A percentile compares a stretch with the other conserved stretches of the same genome.
Evolutionary conservation across 495 filamentous ascomycete genomes (phyloP).

Genomic region (Articulospora tetracladia): DNA sequence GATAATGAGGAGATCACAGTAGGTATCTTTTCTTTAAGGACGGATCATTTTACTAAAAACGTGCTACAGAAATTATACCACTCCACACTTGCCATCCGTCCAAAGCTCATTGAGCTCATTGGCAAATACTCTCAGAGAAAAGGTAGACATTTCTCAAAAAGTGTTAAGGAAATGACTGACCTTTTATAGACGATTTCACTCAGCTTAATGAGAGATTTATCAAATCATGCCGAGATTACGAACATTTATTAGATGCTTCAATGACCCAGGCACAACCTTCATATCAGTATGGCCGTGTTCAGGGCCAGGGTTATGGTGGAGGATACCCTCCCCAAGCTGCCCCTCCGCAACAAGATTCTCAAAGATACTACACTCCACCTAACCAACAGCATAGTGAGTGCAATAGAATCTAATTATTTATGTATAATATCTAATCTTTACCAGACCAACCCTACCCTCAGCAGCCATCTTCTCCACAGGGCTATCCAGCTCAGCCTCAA

Average conservation of each 20-base stretch:
- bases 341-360: slow-evolving; percentile 56
- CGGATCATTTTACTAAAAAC: slow-evolving; percentile 6
- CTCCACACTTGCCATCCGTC: slow-evolving; percentile 86
- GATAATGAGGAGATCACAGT: slow-evolving; percentile 92
- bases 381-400: slow-evolving; percentile 40
- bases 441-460: slow-evolving; percentile 29
- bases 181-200: slow-evolving; percentile 80
- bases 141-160: slow-evolving; percentile 45
- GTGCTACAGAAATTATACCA: slow-evolving; percentile 73
- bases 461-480: slow-evolving; percentile 25
- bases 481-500: slow-evolving; percentile 28
- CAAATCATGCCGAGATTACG: slow-evolving; percentile 95
- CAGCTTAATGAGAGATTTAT: slow-evolving; percentile 99
- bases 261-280: slow-evolving; percentile 81
- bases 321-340: slow-evolving; percentile 47
- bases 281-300: slow-evolving; percentile 38
- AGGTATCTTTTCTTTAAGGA: slow-evolving; percentile 17
- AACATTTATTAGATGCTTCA: slow-evolving; percentile 89
- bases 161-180: not conserved
- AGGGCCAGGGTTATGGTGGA: slow-evolving; percentile 10
- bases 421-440: not conserved
- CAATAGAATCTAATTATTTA: not conserved
- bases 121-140: slow-evolving; percentile 99
- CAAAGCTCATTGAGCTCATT: slow-evolving; percentile 96
- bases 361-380: slow-evolving; percentile 65